Percentiles rank a stretch among this genome's conserved stretches.
Evolutionary conservation across 805 yeast genomes (phyloP).

Genomic region (Kazachstania martiniae): DNA sequence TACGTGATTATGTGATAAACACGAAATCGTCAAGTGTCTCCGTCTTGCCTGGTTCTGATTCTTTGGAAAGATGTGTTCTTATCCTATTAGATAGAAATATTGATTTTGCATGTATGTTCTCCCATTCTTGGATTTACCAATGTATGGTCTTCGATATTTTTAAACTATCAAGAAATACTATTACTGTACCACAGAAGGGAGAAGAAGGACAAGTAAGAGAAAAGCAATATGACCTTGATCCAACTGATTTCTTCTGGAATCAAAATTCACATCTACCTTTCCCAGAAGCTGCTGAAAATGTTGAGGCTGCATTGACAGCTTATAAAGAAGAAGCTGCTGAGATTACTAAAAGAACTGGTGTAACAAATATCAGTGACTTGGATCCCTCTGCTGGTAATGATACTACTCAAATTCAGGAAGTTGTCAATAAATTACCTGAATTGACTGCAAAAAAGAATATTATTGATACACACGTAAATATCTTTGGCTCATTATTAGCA

Average conservation of each 20-base stretch:
- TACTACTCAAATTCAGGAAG: constrained; percentile 65
- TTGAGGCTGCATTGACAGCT: constrained; percentile 67
- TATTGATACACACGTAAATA: constrained; percentile 95
- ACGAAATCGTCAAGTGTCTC: constrained; percentile 27
- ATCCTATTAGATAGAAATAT: constrained; percentile 79
- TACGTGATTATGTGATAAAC: constrained; percentile 79
- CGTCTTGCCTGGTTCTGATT: constrained; percentile 15
- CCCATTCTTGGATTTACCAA: constrained; percentile 97
- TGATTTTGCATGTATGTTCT: constrained; percentile 86
- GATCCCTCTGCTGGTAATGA: constrained; percentile 44
- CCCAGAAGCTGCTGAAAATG: constrained; percentile 98
- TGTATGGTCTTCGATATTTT: constrained; percentile 93
- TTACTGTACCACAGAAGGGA: constrained; percentile 40
- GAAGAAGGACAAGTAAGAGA: constrained; percentile 19
- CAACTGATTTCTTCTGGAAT: constrained; percentile 87
- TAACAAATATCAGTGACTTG: constrained; percentile 62
- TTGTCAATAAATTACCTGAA: constrained; percentile 87
- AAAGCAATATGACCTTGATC: constrained; percentile 78
- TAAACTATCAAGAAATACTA: constrained; percentile 69
- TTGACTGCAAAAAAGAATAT: constrained; percentile 77
- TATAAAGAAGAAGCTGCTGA: constrained; percentile 86
- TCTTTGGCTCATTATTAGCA: constrained; percentile 70
- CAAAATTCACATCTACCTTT: constrained; percentile 79
- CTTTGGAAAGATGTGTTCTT: constrained; percentile 59
- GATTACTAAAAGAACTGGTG: constrained; percentile 63